Evolutionary conservation across 352 stramenopile genomes (phyloP), one percentile per base, ranked within the genome.

Genomic region (Phytophthora pseudosyringae): DNA sequence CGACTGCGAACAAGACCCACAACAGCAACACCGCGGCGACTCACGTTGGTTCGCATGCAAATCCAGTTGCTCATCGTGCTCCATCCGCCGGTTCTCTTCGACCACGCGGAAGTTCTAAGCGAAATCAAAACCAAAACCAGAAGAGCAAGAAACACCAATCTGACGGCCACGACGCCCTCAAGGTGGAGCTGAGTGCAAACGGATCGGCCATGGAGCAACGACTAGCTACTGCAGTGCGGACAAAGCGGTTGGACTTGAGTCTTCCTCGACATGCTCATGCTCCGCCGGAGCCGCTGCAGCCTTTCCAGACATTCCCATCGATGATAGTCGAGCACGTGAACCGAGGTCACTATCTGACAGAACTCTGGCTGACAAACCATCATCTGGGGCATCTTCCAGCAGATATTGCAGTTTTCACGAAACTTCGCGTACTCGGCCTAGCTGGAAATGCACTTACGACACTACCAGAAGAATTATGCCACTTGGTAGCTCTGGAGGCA

Each of bases 341-440:
- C 4, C 40, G 71, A 7, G 75, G 65, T 16, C 71, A 67, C 40
- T 78, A 77, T 18, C 67, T 86, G 21, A 76, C 48, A 15, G 80
- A 91, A 26, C 65, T 89, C 8, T 91, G 82, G 82, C 59, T 91
- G 41, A 86, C 85, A 21, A 93, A 93, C 67, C 76, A 88, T 48
- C 71, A 73, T 13, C 58, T 88, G 8, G 49, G 53, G 3, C 44
- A 43, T 9, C 49, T 91, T 3, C 82, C 76, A 16, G 29, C 71
- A 4, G 81, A 88, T 49, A 87, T 94, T 36, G 47, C 35, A 7
- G 48, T 62, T 13, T 82, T 88, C 18, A 57, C 53, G 2, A 60
- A 77, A 15, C 78, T 94, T 11, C 71, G 73, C 0, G 72, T 93
- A 1, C 73, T 94, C 12, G 83, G 79, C 11, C 69, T 93, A 13